Evolutionary conservation across 2,329 filamentous ascomycete genomes (phyloP).

Genomic region (Aspergillus quadrilineatus): DNA sequence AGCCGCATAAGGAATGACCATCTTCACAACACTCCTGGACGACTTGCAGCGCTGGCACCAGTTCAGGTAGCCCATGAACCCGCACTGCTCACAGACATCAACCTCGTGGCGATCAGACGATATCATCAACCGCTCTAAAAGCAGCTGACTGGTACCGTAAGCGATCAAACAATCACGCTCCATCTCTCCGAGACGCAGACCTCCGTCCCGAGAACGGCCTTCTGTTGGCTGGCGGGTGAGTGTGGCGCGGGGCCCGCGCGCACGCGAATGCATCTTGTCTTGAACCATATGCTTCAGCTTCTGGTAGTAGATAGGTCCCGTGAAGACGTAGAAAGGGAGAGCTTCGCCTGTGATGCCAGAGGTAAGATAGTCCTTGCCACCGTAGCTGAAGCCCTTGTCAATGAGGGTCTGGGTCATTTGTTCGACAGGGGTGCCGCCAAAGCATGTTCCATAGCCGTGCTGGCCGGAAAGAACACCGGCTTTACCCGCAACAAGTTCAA

Average conservation of each 20-base stretch:
- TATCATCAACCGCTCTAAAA: constrained; percentile 92
- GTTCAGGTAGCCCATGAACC: constrained; percentile 90
- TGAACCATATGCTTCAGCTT: constrained; percentile 99
- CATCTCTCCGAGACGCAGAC: constrained; percentile 94
- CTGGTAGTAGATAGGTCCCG: constrained; percentile 98
- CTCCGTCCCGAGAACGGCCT: constrained; percentile 87
- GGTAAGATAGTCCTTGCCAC: constrained; percentile 95
- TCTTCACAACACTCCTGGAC: constrained; percentile 78
- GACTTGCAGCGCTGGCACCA: constrained; percentile 93
- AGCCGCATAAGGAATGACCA: constrained; percentile 96
- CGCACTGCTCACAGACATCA: constrained; percentile 91
- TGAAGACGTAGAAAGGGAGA: constrained; percentile 94
- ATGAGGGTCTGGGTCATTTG: constrained; percentile 86
- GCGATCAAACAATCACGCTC: constrained; percentile 97
- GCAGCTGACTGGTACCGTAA: constrained; percentile 88
- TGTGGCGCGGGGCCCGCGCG: constrained; percentile 84
- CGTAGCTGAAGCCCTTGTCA: constrained; percentile 88
- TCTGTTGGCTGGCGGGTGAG: constrained; percentile 95
- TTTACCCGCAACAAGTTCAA: constrained; percentile 92
- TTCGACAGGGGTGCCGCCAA: constrained; percentile 79
- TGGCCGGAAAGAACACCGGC: constrained; percentile 82
- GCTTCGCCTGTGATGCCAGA: constrained; percentile 93
- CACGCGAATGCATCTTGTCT: constrained; percentile 98
- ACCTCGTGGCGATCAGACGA: constrained; percentile 87
- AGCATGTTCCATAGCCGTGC: constrained; percentile 86